These are phyloP conservation scores for Sarcomyxa edulis DNA, from an alignment of 768 basidiomycete species.

Conservation along the genomic window DNA sequence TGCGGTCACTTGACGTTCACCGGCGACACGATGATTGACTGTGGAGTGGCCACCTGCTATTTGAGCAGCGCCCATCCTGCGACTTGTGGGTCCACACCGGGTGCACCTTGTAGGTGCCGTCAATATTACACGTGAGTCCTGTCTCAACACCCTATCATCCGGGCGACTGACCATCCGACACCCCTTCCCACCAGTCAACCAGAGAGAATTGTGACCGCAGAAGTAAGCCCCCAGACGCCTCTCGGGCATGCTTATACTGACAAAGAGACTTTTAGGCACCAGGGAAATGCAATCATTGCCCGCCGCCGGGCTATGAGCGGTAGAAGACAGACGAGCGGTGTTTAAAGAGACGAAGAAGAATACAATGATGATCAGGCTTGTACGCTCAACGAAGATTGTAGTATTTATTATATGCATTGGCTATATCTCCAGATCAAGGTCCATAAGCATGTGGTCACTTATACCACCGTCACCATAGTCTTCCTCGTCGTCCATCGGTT, in stretches of 20 bases:
- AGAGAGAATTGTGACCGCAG: conserved; percentile 37
- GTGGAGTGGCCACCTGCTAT: conserved; percentile 35
- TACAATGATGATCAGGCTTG: too few species aligned
- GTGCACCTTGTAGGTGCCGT: conserved; percentile 39
- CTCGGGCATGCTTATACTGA: neutral
- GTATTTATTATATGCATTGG: conserved; percentile 4
- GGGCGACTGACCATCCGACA: neutral
- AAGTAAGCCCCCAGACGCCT: conserved; percentile 29
- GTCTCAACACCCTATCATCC: neutral
- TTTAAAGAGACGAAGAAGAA: too few species aligned
- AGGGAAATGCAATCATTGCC: conserved; percentile 34
- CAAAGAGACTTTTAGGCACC: conserved; percentile 21
- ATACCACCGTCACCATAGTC: conserved; percentile 69
- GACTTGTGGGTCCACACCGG: conserved; percentile 28
- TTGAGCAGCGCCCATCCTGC: conserved; percentile 45
- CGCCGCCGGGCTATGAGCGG: too few species aligned
- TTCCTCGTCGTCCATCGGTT: conserved; percentile 42
- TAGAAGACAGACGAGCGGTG: too few species aligned
- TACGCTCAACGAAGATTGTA: neutral
- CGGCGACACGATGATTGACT: conserved; percentile 46
- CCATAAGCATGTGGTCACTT: conserved; percentile 55
- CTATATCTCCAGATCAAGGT: conserved; percentile 45
- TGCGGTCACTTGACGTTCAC: conserved; percentile 54
- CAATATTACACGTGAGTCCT: conserved; percentile 42
- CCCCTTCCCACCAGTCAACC: conserved; percentile 32